phyloP scores from a whole-genome alignment of 495 filamentous ascomycete species.

The Pseudevernia furfuracea region DNA sequence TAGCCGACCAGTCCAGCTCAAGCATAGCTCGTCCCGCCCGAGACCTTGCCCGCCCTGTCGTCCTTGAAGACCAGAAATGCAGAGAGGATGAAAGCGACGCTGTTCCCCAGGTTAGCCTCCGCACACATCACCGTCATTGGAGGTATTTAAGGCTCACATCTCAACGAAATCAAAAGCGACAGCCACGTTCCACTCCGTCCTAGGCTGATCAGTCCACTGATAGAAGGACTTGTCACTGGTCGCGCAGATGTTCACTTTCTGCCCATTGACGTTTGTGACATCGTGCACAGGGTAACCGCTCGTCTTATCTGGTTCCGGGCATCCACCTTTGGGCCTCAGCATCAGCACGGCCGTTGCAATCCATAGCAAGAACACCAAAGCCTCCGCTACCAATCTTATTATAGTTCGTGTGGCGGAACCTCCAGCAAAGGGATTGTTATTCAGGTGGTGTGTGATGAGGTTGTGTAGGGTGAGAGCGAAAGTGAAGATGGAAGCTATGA shows the following conservation, averaged over 20 bases:
- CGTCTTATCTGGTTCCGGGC: background rate
- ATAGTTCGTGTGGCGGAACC: conserved; percentile 14
- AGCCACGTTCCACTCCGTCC: conserved; percentile 16
- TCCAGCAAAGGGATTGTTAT: conserved; percentile 22
- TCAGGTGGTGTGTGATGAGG: conserved; percentile 21
- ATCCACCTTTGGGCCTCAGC: conserved; percentile 20
- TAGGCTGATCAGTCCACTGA: conserved; percentile 17
- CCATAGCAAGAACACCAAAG: conserved; percentile 25
- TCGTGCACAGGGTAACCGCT: background rate
- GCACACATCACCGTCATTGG: background rate
- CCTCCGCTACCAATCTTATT: conserved; percentile 14
- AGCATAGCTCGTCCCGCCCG: conserved; percentile 16
- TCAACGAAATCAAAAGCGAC: conserved; percentile 19
- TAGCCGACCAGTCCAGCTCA: background rate
- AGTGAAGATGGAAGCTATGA: conserved; percentile 24
- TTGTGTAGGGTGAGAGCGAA: conserved; percentile 18
- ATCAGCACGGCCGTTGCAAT: conserved; percentile 22
- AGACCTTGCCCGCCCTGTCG: conserved; percentile 15
- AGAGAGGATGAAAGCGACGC: conserved; percentile 18
- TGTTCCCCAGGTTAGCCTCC: background rate
- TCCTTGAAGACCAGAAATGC: conserved; percentile 17
- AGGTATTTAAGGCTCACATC: conserved; percentile 19
- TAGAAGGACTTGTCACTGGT: background rate
- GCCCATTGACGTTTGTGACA: background rate
- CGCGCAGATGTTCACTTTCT: conserved; percentile 1